A percentile compares a stretch with the other conserved stretches of the same genome.
Evolutionary conservation across 2,329 filamentous ascomycete genomes (phyloP).

Genomic region (Aspergillus fischeri): DNA sequence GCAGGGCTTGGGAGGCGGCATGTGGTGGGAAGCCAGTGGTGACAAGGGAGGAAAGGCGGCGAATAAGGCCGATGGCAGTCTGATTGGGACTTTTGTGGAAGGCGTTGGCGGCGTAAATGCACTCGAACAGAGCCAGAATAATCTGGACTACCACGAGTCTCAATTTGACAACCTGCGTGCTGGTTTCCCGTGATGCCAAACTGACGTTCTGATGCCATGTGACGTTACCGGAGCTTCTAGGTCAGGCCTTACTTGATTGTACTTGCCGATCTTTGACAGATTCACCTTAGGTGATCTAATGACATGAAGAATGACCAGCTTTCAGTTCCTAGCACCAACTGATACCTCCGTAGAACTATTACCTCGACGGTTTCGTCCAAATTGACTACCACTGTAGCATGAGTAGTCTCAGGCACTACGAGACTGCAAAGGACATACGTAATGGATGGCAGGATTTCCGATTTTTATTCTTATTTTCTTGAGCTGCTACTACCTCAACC

Average conservation of each 20-base stretch:
- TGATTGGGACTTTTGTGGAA: slow-evolving; percentile 58
- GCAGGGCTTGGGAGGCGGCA: slow-evolving; percentile 71
- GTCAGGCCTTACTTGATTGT: not conserved
- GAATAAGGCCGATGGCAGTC: slow-evolving; percentile 47
- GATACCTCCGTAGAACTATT: not conserved
- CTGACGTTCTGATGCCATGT: not conserved
- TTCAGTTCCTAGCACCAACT: not conserved
- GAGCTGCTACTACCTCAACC: slow-evolving; percentile 7
- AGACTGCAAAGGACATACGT: not conserved
- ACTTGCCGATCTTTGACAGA: not conserved
- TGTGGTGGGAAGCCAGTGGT: slow-evolving; percentile 93
- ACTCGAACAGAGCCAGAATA: slow-evolving; percentile 35
- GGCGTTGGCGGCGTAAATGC: slow-evolving; percentile 28
- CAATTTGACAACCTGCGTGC: slow-evolving; percentile 37
- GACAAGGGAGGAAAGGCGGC: slow-evolving; percentile 58
- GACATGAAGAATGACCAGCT: not conserved
- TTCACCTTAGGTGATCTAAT: not conserved
- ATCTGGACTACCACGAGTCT: slow-evolving; percentile 37
- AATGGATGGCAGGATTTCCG: not conserved
- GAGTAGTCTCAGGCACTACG: not conserved
- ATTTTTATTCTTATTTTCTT: not conserved
- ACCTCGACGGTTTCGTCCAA: not conserved
- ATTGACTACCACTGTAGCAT: not conserved
- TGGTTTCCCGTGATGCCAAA: slow-evolving; percentile 19
- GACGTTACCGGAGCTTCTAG: not conserved